Evolutionary conservation across 768 basidiomycete species (phyloP).

Genomic region (Naematelia encephala): DNA sequence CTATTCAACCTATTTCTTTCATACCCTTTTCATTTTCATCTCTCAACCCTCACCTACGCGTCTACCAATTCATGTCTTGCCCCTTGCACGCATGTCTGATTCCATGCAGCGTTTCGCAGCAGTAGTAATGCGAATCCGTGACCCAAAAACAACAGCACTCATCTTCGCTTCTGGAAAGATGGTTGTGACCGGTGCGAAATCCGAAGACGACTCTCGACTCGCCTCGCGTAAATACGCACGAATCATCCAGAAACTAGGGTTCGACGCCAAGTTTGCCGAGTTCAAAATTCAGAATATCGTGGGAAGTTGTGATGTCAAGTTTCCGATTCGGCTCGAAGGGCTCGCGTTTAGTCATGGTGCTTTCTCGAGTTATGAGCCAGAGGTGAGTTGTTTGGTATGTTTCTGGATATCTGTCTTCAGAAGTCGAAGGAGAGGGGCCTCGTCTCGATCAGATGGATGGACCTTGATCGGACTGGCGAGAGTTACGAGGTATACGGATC

Average conservation of each 20-base stretch:
- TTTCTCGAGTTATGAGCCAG: slow-evolving; percentile 96
- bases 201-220: slow-evolving; percentile 92
- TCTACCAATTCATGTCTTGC: background rate
- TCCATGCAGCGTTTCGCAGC: slow-evolving; percentile 97
- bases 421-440: no score
- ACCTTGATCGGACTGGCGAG: no score
- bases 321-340: slow-evolving; percentile 96
- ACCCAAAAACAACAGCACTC: slow-evolving; percentile 98
- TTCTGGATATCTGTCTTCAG: background rate
- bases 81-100: background rate
- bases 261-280: slow-evolving; percentile 98
- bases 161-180: slow-evolving; percentile 99
- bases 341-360: slow-evolving; percentile 96
- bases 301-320: slow-evolving; percentile 96
- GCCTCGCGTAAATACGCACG: slow-evolving; percentile 98
- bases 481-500: no score
- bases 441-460: no score
- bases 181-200: slow-evolving; percentile 99
- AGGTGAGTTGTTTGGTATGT: slow-evolving; percentile 61
- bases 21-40: background rate
- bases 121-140: slow-evolving; percentile 99
- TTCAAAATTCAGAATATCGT: slow-evolving; percentile 99
- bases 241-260: slow-evolving; percentile 98
- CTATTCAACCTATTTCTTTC: background rate
- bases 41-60: background rate